These are phyloP conservation scores for Lojkania enalia DNA, from an alignment of 2,329 filamentous ascomycete species.

Conservation along the genomic window DNA sequence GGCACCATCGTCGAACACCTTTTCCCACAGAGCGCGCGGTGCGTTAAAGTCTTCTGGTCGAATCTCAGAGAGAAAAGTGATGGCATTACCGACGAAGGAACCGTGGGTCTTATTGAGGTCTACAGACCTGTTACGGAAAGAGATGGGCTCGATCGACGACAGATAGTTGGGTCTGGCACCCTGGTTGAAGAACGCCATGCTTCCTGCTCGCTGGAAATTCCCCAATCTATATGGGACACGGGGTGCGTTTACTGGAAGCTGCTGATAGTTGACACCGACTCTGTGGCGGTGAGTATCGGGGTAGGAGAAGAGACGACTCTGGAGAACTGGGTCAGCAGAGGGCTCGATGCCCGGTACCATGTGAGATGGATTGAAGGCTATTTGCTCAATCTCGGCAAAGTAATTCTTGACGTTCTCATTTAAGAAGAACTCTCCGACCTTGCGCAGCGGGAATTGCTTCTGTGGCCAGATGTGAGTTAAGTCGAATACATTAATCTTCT, in stretches of 20 bases:
- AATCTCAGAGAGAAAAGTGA: slow-evolving; percentile 57
- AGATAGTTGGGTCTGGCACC: slow-evolving; percentile 62
- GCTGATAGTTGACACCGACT: slow-evolving; percentile 62
- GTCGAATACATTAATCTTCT: slow-evolving; percentile 60
- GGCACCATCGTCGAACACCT: slow-evolving; percentile 62
- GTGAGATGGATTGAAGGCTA: slow-evolving; percentile 69
- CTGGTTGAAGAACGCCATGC: slow-evolving; percentile 70
- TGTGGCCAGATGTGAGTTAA: slow-evolving; percentile 60
- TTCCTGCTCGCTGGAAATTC: slow-evolving; percentile 74
- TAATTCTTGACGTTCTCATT: slow-evolving; percentile 64
- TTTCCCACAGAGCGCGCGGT: slow-evolving; percentile 62
- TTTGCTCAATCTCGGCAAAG: slow-evolving; percentile 70
- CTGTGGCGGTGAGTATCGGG: slow-evolving; percentile 66
- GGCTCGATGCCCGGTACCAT: slow-evolving; percentile 69
- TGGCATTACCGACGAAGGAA: slow-evolving; percentile 53
- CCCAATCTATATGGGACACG: slow-evolving; percentile 60
- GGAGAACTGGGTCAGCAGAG: slow-evolving; percentile 70
- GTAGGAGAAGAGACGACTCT: slow-evolving; percentile 72
- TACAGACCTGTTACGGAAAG: slow-evolving; percentile 51
- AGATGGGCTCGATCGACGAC: slow-evolving; percentile 56
- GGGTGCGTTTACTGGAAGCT: slow-evolving; percentile 58
- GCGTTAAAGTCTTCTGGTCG: slow-evolving; percentile 59
- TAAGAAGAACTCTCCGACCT: slow-evolving; percentile 56
- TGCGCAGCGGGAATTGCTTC: slow-evolving; percentile 55
- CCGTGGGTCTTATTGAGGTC: slow-evolving; percentile 56